A percentile compares a stretch with the other conserved stretches of the same genome.
Conservation (phyloP, 2,329 filamentous ascomycete genomes). For the Geosmithia flava region DNA sequence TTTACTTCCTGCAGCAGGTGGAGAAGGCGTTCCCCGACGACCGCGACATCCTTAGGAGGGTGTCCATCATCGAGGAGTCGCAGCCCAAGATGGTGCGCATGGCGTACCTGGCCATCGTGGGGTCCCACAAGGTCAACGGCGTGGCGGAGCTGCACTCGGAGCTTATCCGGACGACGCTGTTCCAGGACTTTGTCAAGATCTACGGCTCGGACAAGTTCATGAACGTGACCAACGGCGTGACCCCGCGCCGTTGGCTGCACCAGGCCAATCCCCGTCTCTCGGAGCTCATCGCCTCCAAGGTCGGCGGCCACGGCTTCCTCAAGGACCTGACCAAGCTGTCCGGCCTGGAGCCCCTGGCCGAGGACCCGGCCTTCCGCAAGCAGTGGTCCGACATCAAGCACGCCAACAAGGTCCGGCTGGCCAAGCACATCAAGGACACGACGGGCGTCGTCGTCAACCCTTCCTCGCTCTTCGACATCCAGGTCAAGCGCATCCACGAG, state of each 20-base stretch:
- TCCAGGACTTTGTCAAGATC: conserved; percentile 94
- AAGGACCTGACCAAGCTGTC: conserved; percentile 82
- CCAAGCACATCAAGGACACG: conserved; percentile 77
- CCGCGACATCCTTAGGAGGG: conserved; percentile 68
- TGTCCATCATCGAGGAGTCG: conserved; percentile 97
- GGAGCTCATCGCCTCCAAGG: conserved; percentile 82
- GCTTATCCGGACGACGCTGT: conserved; percentile 97
- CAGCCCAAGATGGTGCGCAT: conserved; percentile 97
- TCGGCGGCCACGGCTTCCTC: conserved; percentile 71
- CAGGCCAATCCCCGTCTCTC: conserved; percentile 92
- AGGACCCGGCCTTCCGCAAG: conserved; percentile 83
- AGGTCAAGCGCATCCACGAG: conserved; percentile 98
- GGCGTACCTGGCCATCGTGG: conserved; percentile 89
- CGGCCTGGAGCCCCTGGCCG: conserved; percentile 69
- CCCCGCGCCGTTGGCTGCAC: conserved; percentile 89
- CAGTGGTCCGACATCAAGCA: conserved; percentile 97
- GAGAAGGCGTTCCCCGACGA: conserved; percentile 87
- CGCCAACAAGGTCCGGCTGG: conserved; percentile 85
- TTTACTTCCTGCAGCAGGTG: conserved; percentile 82
- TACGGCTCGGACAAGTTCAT: conserved; percentile 97
- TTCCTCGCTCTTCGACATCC: conserved; percentile 81
- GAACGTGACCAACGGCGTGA: conserved; percentile 97
- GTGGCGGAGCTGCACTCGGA: conserved; percentile 97
- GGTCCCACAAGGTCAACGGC: conserved; percentile 98
- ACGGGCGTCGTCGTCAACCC: conserved; percentile 79